A percentile compares a stretch with the other conserved stretches of the same genome.
Conservation (phyloP, 2,329 filamentous ascomycete genomes). For the Lachnellula cervina region DNA sequence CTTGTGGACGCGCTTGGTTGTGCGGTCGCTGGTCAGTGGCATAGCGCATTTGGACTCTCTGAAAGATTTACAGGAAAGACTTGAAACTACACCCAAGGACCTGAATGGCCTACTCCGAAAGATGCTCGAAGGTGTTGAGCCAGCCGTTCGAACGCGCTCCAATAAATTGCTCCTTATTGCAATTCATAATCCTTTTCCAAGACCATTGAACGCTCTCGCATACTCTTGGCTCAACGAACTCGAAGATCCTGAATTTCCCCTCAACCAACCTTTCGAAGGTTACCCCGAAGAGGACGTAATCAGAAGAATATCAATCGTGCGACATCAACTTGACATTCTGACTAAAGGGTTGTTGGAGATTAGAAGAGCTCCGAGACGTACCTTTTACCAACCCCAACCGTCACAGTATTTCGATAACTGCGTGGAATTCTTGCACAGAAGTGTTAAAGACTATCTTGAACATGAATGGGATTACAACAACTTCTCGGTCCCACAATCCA, state of each 20-base stretch:
- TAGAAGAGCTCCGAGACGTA: background rate
- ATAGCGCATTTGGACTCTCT: background rate
- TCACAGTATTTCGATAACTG: background rate
- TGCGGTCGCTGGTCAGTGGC: conserved; percentile 8
- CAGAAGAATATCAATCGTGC: background rate
- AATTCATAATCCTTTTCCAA: background rate
- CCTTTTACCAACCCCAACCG: accelerated
- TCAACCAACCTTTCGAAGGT: background rate
- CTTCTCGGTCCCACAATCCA: background rate
- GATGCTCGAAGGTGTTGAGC: background rate
- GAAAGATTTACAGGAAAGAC: background rate
- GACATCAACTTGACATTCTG: background rate
- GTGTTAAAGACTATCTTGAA: background rate
- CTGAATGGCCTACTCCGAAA: background rate
- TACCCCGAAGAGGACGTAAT: background rate
- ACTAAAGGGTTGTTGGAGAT: background rate
- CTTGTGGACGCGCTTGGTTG: conserved; percentile 23
- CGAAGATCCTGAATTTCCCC: background rate
- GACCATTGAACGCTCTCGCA: background rate
- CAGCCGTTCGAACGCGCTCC: background rate
- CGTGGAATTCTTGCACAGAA: background rate
- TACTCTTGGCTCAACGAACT: background rate
- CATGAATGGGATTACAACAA: background rate
- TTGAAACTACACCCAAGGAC: background rate
- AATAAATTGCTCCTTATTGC: background rate